Percentiles rank a stretch among this genome's conserved stretches.
These are phyloP conservation scores for Pestalotiopsis sp. DNA, from an alignment of 2,329 filamentous ascomycete genomes.

Conservation along the genomic window DNA sequence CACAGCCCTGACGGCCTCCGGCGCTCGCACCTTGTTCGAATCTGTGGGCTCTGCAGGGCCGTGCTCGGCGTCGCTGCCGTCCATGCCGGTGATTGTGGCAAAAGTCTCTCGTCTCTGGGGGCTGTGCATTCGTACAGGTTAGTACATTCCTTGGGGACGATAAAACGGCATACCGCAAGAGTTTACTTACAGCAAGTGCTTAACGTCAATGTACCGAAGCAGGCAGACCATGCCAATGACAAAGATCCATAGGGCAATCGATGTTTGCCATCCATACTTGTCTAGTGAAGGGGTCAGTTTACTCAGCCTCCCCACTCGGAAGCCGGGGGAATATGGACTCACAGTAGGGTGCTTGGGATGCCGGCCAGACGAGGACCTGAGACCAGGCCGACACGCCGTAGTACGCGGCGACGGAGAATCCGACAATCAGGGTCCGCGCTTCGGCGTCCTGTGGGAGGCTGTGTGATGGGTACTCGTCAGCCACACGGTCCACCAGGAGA, in stretches of 20 bases:
- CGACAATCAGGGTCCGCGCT: constrained; percentile 50
- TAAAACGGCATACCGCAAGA: not conserved
- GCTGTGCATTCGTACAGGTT: not conserved
- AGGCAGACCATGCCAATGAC: constrained; percentile 48
- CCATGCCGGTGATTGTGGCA: not conserved
- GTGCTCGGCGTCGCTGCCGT: not conserved
- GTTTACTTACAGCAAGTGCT: constrained; percentile 35
- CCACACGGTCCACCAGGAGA: not conserved
- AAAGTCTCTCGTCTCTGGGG: constrained; percentile 5
- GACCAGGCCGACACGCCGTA: constrained; percentile 55
- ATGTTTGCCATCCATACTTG: constrained; percentile 51
- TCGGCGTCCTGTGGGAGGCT: constrained; percentile 50
- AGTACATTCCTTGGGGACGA: not conserved
- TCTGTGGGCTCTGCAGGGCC: not conserved
- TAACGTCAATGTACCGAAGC: constrained; percentile 46
- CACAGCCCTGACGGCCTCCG: not conserved
- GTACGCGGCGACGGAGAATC: constrained; percentile 50
- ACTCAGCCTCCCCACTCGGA: not conserved
- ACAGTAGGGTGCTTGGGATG: constrained; percentile 52
- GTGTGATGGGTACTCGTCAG: not conserved
- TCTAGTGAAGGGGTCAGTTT: constrained; percentile 27
- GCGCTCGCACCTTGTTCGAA: not conserved
- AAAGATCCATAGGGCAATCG: constrained; percentile 45
- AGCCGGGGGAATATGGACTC: constrained; percentile 20
- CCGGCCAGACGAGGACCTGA: constrained; percentile 55